Conservation (phyloP, 2,329 filamentous ascomycete species). For the Penicillium aurantiogriseum region DNA sequence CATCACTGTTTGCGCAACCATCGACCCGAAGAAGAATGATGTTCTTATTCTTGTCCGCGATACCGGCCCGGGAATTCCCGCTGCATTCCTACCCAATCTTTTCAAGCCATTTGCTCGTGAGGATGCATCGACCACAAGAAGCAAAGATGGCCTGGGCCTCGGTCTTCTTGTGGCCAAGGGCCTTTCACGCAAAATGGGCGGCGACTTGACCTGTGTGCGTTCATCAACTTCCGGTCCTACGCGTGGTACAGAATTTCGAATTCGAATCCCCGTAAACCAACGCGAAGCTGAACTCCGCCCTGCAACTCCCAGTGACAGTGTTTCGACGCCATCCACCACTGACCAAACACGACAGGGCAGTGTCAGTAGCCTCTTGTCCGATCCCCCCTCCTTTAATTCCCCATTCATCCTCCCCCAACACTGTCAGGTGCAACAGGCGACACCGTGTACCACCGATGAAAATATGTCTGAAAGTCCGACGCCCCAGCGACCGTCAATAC, state of each 20-base stretch:
- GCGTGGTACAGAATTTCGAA: slow-evolving; percentile 67
- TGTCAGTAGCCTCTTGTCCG: slow-evolving; percentile 22
- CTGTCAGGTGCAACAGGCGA: slow-evolving; percentile 31
- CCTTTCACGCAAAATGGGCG: slow-evolving; percentile 65
- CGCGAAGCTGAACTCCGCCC: slow-evolving; percentile 47
- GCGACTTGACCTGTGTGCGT: slow-evolving; percentile 63
- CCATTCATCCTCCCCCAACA: slow-evolving; percentile 27
- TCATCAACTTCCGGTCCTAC: slow-evolving; percentile 61
- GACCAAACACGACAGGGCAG: slow-evolving; percentile 26
- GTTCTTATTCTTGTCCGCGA: slow-evolving; percentile 63
- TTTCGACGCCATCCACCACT: slow-evolving; percentile 29
- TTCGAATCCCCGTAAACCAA: slow-evolving; percentile 61
- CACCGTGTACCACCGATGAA: slow-evolving; percentile 30
- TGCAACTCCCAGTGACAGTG: slow-evolving; percentile 48
- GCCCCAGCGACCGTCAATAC: slow-evolving; percentile 20
- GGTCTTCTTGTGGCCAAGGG: slow-evolving; percentile 72
- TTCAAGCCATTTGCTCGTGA: slow-evolving; percentile 70
- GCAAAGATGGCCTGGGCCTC: slow-evolving; percentile 66
- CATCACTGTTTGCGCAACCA: slow-evolving; percentile 56
- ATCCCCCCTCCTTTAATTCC: slow-evolving; percentile 21
- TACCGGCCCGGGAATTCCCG: slow-evolving; percentile 67
- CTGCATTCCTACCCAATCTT: slow-evolving; percentile 63
- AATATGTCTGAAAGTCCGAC: slow-evolving; percentile 25
- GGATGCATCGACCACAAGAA: slow-evolving; percentile 65
- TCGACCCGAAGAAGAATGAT: slow-evolving; percentile 53